Evolutionary conservation across 768 basidiomycete species (phyloP), one percentile per base, ranked within the genome.

Genomic region (Boletus barrowsii): DNA sequence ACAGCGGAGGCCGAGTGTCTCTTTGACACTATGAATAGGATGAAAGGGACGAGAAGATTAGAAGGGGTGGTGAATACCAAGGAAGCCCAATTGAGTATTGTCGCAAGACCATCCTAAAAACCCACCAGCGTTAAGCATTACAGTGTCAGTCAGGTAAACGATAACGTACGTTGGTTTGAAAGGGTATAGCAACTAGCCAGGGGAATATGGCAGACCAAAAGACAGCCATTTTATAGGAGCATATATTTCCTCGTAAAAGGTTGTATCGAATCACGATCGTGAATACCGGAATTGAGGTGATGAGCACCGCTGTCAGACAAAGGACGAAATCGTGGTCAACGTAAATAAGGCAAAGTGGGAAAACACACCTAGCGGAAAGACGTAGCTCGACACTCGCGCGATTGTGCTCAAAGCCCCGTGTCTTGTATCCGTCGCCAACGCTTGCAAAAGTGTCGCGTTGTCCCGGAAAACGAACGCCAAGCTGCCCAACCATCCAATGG

Each of bases 261-360:
- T 65, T 65, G 42, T 65, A 65, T 26, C 64, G 61, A 35, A 66
- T 52, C 29, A 65, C 64, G 20, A 65, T 65, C 1, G 56, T 47
- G 22, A 61, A 65, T 10, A 65, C 64, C 5, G 64, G 64, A 22
- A 65, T 56, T 6, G 64, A 65, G 7, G 64, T 65, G 3, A 65
- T 52, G 47, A 65, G 64, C 8, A 65, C 64, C 24, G 64, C 64
- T 66, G n/a, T n/a, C n/a, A n/a, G 18, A 32, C 14, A 15, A 39
- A 43, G 3, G 11, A 50, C 10, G 13, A 35, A 2, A 6, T 35
- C n/a, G 20, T 3, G 15, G 29, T 42, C 22, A 49, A 22, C 22
- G 18, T 6, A 7, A 7, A 10, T 3, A 17, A 18, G 10, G 24
- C 14, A 22, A n/a, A 8, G 30, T 3, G 15, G 17, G 0, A 20